Base-by-base conservation (phyloP, 2,329 filamentous ascomycete species). In the Alternaria consortialis region DNA sequence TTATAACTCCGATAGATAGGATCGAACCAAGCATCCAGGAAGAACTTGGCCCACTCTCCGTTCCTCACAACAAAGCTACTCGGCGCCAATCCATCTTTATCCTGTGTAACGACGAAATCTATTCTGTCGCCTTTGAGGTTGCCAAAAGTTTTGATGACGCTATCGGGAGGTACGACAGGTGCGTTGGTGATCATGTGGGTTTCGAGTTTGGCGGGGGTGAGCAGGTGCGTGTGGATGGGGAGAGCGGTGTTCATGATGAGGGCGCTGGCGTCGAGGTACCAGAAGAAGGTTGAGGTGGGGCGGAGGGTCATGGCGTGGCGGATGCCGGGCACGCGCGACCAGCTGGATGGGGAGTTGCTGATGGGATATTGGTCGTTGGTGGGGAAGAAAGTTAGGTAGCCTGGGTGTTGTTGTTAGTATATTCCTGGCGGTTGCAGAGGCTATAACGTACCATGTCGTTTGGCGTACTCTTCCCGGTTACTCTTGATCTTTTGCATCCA, bases 21-120 rank as follows among this genome's bases (percentile, higher is more conserved):
- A 77, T 98, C 93, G 74, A 95, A 97, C 95, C 95, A 99, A 1
- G 92, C 91, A 77, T 99, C 95, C 17, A 98, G 80, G 74, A 99
- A 92, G 82, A 91, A 99, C 74, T 91, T 91, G 44, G 92, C 91
- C 92, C 94, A 99, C 56, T 95, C 92, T 23, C 94, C 93, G 62
- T 91, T 92, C 64, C 88, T 86, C 12, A 99, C 77, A 13, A 98
- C 82, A 64, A 97, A 90, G 79, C 92, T 97, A 11, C 88, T 88
- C 15, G 89, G 86, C 27, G 88, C 88, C 54, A 99, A 77, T 6
- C 94, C 94, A 36, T 91, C 90, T 48, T 86, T 87, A 75, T 99
- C 95, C 80, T 97, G 93, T 7, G 91, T 91, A 37, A 97, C 78
- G 39, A 97, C 86, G 13, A 98, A 84, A 67, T 97, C 91, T 42